Base-by-base conservation (phyloP, 2,329 filamentous ascomycete genomes). In the Myrmaecium sp. region DNA sequence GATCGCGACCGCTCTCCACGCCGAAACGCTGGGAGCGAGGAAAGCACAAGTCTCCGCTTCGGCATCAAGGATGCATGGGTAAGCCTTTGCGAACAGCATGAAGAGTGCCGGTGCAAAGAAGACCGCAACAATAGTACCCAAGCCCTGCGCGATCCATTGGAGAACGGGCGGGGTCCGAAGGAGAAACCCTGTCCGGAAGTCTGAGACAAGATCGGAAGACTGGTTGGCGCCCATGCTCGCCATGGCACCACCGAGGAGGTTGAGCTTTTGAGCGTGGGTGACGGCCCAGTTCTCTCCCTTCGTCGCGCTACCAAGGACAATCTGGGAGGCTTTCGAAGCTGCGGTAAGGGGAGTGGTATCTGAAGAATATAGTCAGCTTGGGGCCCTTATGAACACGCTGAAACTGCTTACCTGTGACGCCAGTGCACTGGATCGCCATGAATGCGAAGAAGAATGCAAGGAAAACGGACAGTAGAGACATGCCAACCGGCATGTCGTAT, bases 121-220 rank as follows among this genome's bases (percentile, higher is more conserved):
- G 36, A 75, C 58, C n/a, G 71, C 63, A 25, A 75, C 61, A 17
- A 74, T 44, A 6, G 66, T 66, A 15, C 72, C 72, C 9, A 74
- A 48, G 21, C 58, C 62, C 47, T 78, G 74, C 0, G 71, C 72
- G 36, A 71, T 57, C 58, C 70, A 78, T 46, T 78, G 73, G 43
- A 70, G 62, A 32, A 64, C 59, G 0, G 73, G 72, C 0, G 72
- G 63, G 0, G 72, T 76, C 34, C 64, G 57, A 28, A 78, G 63
- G 4, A 78, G 57, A 57, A 74, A 77, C 4, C 72, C 73, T 21
- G 71, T 69, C 17, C 71, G 62, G 61, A 77, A 76, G 40, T 79
- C 73, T 29, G 22, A 25, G 13, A 26, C 31, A 16, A 38, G 27
- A 17, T 41, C 38, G n/a, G 39, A 42, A 9, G 51, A 43, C 30